These are phyloP conservation scores for Kwoniella dendrophila DNA, from an alignment of 768 basidiomycete genomes.

Conservation along the genomic window DNA sequence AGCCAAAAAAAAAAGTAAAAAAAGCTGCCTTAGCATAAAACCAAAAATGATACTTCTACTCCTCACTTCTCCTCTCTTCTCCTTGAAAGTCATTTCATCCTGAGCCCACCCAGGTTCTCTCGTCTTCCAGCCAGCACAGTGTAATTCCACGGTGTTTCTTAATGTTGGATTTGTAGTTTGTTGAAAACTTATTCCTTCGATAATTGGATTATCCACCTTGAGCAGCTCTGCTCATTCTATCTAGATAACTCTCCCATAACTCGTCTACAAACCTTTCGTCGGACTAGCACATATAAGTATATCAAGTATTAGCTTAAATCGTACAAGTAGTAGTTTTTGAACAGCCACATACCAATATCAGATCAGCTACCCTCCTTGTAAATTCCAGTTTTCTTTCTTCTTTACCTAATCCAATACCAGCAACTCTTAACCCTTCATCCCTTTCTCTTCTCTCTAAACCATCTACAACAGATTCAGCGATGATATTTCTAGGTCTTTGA, in stretches of 20 bases:
- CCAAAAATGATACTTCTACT: background rate
- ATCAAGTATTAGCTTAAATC: background rate
- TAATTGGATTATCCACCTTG: slow-evolving; percentile 2
- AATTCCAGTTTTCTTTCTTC: slow-evolving; percentile 25
- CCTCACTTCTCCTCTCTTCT: background rate
- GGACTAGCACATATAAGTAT: slow-evolving; percentile 23
- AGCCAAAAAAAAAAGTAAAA: slow-evolving; percentile 7
- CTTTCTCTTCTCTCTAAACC: slow-evolving; percentile 11
- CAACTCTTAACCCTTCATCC: slow-evolving; percentile 3
- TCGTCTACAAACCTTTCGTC: slow-evolving; percentile 42
- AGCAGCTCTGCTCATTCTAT: slow-evolving; percentile 21
- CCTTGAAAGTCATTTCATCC: background rate
- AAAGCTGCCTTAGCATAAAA: background rate
- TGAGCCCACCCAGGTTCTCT: background rate
- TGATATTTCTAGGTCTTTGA: background rate
- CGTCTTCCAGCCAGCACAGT: background rate
- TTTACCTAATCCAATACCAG: slow-evolving; percentile 3
- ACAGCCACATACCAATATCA: slow-evolving; percentile 33
- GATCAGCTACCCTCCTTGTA: slow-evolving; percentile 21
- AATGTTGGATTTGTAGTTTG: no score
- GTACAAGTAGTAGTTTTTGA: slow-evolving; percentile 25
- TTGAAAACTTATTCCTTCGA: no score
- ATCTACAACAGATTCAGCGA: slow-evolving; percentile 20
- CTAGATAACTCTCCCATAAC: slow-evolving; percentile 35
- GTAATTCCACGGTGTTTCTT: background rate